Conservation (phyloP, 225 moss, liverwort and hornwort genomes). For the Antitrichia curtipendula region DNA sequence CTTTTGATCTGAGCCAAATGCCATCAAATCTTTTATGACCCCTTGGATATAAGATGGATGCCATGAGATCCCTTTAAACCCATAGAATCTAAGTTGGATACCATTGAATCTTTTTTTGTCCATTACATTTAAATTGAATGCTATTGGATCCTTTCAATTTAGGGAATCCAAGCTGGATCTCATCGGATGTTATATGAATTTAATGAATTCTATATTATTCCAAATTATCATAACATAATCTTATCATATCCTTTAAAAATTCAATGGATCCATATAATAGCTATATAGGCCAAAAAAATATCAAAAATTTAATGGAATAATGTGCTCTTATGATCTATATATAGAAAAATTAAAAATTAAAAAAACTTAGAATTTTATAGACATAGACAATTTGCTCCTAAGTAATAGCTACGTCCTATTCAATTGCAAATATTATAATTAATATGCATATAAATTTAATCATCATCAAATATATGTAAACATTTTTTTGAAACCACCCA, state of each 20-base stretch:
- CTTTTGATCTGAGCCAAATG: rapidly evolving
- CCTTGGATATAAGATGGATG: neutral
- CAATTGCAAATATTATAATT: neutral
- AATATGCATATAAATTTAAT: neutral
- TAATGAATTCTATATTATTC: neutral
- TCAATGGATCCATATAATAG: neutral
- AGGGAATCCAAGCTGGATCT: too few relatives aligned
- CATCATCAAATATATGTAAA: neutral
- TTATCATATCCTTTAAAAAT: neutral
- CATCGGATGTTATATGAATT: neutral
- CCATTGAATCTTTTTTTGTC: neutral
- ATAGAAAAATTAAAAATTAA: neutral
- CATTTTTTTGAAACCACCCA: neutral
- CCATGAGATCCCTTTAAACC: rapidly evolving
- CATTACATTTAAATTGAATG: neutral
- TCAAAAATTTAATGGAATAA: neutral
- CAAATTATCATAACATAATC: neutral
- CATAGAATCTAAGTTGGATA: too few relatives aligned
- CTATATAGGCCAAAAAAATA: neutral
- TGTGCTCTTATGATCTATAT: neutral
- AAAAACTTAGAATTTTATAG: neutral
- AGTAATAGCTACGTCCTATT: neutral
- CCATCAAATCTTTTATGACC: neutral
- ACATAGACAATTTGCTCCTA: neutral
- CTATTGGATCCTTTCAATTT: neutral